Conservation (phyloP, 352 stramenopile species). For the Elongisporangium anandrum region DNA sequence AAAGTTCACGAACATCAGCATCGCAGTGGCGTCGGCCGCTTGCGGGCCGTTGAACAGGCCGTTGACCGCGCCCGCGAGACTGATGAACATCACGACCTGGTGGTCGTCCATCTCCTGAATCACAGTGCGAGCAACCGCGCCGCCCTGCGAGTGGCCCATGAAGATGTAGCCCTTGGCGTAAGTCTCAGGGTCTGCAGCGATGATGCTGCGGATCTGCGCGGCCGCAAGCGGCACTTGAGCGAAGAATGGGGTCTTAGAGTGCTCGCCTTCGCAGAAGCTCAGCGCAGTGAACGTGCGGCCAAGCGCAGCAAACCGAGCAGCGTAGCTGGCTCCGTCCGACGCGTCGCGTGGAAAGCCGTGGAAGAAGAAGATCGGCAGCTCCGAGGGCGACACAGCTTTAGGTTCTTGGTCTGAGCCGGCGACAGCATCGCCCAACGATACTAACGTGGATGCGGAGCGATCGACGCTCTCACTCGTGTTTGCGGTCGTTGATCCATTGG, state of each 20-base stretch:
- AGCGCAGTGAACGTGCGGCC: conserved; percentile 30
- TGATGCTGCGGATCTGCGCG: conserved; percentile 31
- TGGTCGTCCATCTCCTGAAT: conserved; percentile 56
- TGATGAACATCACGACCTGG: conserved; percentile 35
- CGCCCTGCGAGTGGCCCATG: conserved; percentile 43
- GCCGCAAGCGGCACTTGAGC: conserved; percentile 35
- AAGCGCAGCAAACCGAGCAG: conserved; percentile 22
- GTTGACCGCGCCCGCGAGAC: conserved; percentile 39
- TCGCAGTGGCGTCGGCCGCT: conserved; percentile 18
- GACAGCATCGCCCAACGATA: no score
- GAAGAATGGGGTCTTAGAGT: conserved; percentile 22
- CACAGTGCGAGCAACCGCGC: conserved; percentile 31
- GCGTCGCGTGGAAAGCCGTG: conserved; percentile 32
- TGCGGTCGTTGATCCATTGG: no score
- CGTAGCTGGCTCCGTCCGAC: conserved; percentile 19
- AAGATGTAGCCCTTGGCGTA: conserved; percentile 45
- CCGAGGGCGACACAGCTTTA: no score
- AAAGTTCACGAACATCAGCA: conserved; percentile 23
- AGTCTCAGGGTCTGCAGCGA: conserved; percentile 15
- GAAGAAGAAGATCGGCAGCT: conserved; percentile 45
- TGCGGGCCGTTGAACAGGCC: conserved; percentile 51
- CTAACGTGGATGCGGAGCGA: no score
- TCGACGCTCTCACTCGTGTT: no score
- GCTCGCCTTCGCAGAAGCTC: conserved; percentile 31
- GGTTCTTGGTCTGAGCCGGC: no score